Evolutionary conservation across 2,329 filamentous ascomycete species (phyloP).

Genomic region (Trichoderma brevicompactum): DNA sequence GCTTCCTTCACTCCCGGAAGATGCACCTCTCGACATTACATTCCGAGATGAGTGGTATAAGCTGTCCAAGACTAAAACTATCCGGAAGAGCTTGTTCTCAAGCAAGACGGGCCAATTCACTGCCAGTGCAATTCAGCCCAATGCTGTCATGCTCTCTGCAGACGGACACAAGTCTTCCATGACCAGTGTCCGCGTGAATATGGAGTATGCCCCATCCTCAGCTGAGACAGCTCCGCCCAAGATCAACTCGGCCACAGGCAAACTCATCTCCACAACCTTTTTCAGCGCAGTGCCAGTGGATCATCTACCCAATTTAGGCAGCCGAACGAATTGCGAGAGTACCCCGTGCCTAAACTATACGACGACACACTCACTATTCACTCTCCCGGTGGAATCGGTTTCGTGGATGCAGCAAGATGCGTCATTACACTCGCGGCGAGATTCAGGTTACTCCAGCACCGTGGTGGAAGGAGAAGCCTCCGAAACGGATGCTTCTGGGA

Average conservation of each 20-base stretch:
- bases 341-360: conserved; percentile 54
- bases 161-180: conserved; percentile 51
- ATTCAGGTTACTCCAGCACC: conserved; percentile 60
- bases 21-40: conserved; percentile 56
- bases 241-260: conserved; percentile 54
- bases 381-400: conserved; percentile 42
- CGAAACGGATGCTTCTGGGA: conserved; percentile 41
- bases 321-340: conserved; percentile 46
- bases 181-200: conserved; percentile 50
- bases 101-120: conserved; percentile 56
- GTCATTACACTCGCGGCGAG: conserved; percentile 48
- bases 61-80: conserved; percentile 55
- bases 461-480: conserved; percentile 43
- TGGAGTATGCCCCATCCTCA: conserved; percentile 54
- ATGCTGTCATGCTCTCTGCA: conserved; percentile 54
- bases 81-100: conserved; percentile 58
- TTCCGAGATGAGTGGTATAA: conserved; percentile 54
- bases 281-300: conserved; percentile 53
- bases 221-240: conserved; percentile 52
- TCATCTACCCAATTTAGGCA: conserved; percentile 56
- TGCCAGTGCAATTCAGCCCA: conserved; percentile 51
- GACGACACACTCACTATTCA: conserved; percentile 48
- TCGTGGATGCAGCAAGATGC: conserved; percentile 48
- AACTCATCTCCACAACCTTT: conserved; percentile 58
- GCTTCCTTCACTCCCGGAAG: conserved; percentile 55